phyloP scores from a whole-genome alignment of 2,329 filamentous ascomycete species.

The Fusarium graminum region DNA sequence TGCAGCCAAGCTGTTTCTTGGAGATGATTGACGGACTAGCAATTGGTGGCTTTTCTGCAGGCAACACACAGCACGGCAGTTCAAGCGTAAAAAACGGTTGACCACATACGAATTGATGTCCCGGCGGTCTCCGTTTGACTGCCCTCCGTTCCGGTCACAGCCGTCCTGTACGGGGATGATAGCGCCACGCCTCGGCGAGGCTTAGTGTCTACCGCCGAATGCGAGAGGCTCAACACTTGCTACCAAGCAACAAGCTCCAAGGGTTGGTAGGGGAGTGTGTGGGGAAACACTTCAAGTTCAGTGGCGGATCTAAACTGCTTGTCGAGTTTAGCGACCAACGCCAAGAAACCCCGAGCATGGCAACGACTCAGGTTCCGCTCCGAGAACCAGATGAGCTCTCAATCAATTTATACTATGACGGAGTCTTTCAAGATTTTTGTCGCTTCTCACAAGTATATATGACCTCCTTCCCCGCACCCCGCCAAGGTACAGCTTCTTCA shows the following conservation, averaged over 20 bases:
- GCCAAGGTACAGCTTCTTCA: constrained; percentile 27
- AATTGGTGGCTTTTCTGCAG: neutral
- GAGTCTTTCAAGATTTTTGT: constrained; percentile 18
- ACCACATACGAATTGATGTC: constrained; percentile 38
- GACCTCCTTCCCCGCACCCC: constrained; percentile 38
- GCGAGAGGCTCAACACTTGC: constrained; percentile 24
- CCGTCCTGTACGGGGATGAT: constrained; percentile 32
- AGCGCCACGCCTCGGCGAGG: constrained; percentile 26
- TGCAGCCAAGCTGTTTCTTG: neutral
- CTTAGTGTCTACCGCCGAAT: constrained; percentile 3
- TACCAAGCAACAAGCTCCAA: constrained; percentile 10
- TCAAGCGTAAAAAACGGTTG: constrained; percentile 21
- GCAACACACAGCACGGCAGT: constrained; percentile 5
- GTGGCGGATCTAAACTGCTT: constrained; percentile 43
- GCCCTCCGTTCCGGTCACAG: constrained; percentile 17
- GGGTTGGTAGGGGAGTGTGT: constrained; percentile 29
- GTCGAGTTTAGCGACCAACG: constrained; percentile 30
- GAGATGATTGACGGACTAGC: neutral
- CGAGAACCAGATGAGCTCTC: neutral
- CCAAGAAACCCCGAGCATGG: constrained; percentile 41
- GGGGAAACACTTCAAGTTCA: constrained; percentile 31
- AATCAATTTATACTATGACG: constrained; percentile 26
- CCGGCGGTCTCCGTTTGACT: constrained; percentile 31
- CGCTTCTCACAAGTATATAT: constrained; percentile 43
- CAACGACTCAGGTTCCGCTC: constrained; percentile 37